Base-by-base conservation (phyloP, 306 rosid genomes). In the Luffa acutangula region DNA sequence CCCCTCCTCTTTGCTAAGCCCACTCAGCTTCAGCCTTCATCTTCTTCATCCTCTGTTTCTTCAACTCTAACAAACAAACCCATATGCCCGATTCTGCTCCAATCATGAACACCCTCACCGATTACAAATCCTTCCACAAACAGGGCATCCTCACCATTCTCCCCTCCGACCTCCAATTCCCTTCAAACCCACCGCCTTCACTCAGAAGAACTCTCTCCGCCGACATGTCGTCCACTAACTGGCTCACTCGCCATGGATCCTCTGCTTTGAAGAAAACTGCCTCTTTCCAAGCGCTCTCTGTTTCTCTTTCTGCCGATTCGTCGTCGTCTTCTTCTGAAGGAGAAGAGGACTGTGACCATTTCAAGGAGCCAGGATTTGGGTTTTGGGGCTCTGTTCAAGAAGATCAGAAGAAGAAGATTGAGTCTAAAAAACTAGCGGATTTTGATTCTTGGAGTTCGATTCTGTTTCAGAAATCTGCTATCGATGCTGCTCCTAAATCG, bases 161-260 rank as follows among this genome's bases (percentile, higher is more conserved):
- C 37, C 82, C 87, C 41, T 82, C 89, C 34, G 86, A 85, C 71
- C 46, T 20, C 42, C 89, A 89, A 37, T 83, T 78, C 36, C 67
- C 77, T 20, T 10, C 79, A 20, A 6, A 54, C 12, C 15, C 67
- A 11, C 20, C 87, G 0, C 79, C 93, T 78, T 88, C 98, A 34
- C 79, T 95, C 1, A 76, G 97, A 31, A 81, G 97, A 58, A 88
- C 97, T 77, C 89, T 91, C n/a, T 95, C 99, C 0, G 97, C 97
- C 15, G 96, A 95, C 89, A 91, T 95, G 97, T 95, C 97, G 7
- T 91, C 97, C 14, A 83, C 87, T 85, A 87, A 88, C 63, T 95
- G 96, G 94, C 80, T 89, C 43, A 80, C 86, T 31, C 91, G 86
- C 63, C 83, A 88, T 31, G 87, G 89, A 3, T 66, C 83, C 81